Conservation (phyloP, 805 yeast species). For the Komagataella pseudopastoris region DNA sequence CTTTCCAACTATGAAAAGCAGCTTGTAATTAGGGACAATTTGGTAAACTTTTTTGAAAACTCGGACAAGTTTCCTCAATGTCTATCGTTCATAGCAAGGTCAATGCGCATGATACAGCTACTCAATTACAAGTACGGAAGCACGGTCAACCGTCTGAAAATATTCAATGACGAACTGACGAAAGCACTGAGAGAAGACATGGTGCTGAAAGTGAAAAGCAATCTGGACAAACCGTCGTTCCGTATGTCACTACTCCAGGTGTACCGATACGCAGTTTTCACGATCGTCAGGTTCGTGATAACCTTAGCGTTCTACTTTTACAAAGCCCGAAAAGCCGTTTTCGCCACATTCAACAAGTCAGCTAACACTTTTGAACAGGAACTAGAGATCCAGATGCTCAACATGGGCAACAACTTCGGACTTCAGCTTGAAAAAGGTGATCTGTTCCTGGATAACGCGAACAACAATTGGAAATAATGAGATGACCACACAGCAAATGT, state of each 20-base stretch:
- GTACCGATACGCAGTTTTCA: constrained; percentile 1
- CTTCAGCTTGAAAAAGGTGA: constrained; percentile 1
- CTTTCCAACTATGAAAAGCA: constrained; percentile 27
- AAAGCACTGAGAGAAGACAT: constrained; percentile 6
- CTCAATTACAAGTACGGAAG: constrained; percentile 52
- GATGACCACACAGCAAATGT: background rate
- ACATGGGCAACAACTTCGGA: constrained; percentile 2
- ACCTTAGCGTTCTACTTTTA: background rate
- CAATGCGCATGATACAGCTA: constrained; percentile 66
- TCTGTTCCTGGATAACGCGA: background rate
- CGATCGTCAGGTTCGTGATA: background rate
- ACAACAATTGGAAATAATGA: background rate
- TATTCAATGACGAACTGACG: constrained; percentile 45
- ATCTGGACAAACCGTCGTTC: background rate
- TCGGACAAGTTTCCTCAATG: constrained; percentile 55
- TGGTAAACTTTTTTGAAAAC: constrained; percentile 45
- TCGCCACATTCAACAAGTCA: background rate
- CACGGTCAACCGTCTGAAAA: constrained; percentile 60
- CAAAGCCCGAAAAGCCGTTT: background rate
- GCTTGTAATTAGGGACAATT: constrained; percentile 26
- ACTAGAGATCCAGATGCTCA: constrained; percentile 2
- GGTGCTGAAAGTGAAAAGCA: background rate
- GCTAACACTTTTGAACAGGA: constrained; percentile 1
- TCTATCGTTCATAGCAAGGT: constrained; percentile 49
- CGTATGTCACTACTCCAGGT: background rate